Percentiles rank a stretch among this genome's conserved stretches.
phyloP scores from a whole-genome alignment of 2,329 filamentous ascomycete genomes.

The Fusarium equiseti region DNA sequence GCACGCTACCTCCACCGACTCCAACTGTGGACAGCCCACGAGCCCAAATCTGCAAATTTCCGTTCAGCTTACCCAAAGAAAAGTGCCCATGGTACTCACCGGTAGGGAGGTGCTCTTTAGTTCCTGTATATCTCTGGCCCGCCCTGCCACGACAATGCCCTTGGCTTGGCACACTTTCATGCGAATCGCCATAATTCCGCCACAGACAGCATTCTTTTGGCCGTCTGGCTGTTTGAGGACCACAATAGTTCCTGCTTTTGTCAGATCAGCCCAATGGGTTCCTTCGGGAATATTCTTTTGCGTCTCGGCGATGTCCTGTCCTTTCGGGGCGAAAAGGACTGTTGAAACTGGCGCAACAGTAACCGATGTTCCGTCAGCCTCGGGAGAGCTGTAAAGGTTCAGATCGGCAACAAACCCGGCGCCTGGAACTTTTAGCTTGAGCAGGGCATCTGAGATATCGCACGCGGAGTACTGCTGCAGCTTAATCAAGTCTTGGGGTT shows the following conservation, averaged over 20 bases:
- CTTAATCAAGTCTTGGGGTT: conserved; percentile 42
- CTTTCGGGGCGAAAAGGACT: conserved; percentile 72
- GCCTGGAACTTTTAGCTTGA: conserved; percentile 74
- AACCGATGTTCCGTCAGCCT: conserved; percentile 46
- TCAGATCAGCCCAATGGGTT: conserved; percentile 77
- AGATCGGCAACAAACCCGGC: conserved; percentile 76
- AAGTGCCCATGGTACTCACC: conserved; percentile 55
- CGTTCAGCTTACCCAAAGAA: conserved; percentile 26
- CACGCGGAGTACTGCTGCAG: conserved; percentile 59
- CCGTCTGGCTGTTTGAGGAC: conserved; percentile 74
- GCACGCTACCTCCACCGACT: conserved; percentile 66
- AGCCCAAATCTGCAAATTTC: conserved; percentile 63
- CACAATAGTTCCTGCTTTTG: conserved; percentile 69
- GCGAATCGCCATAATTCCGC: conserved; percentile 80
- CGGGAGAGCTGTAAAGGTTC: conserved; percentile 50
- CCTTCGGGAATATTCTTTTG: conserved; percentile 66
- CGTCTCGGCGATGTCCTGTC: conserved; percentile 50
- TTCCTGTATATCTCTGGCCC: conserved; percentile 74
- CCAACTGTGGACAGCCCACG: conserved; percentile 69
- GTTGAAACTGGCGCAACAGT: conserved; percentile 69
- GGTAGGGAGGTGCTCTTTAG: conserved; percentile 67
- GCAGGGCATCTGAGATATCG: conserved; percentile 78
- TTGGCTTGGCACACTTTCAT: conserved; percentile 72
- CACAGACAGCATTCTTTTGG: conserved; percentile 77
- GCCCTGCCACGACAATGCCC: conserved; percentile 75